Conservation (phyloP, 1,284 basidiomycete species). For the Moniliophthora roreri region DNA sequence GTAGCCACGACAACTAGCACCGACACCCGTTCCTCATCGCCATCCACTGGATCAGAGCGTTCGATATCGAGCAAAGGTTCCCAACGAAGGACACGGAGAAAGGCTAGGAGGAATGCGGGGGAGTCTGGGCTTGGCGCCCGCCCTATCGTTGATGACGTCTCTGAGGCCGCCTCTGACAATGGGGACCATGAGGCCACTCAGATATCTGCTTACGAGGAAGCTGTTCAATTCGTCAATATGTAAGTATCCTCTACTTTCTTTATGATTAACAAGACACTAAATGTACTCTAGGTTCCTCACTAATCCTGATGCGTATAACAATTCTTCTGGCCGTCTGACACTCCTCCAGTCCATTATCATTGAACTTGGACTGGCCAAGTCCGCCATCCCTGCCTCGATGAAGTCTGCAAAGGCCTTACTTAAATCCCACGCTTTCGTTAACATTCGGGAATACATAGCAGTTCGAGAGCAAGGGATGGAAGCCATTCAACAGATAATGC, state of each 20-base stretch:
- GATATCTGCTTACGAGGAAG: constrained; percentile 48
- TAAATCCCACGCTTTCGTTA: constrained; percentile 65
- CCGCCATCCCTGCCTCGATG: constrained; percentile 54
- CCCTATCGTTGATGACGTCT: constrained; percentile 52
- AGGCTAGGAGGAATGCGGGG: constrained; percentile 7
- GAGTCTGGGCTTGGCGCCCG: constrained; percentile 32
- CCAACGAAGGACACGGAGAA: constrained; percentile 7
- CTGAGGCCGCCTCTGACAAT: constrained; percentile 41
- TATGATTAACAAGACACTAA: neutral
- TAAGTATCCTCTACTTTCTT: constrained; percentile 28
- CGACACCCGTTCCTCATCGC: neutral
- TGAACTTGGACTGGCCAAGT: constrained; percentile 51
- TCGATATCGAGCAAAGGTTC: neutral
- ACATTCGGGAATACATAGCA: constrained; percentile 71
- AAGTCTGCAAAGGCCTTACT: constrained; percentile 61
- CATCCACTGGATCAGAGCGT: neutral
- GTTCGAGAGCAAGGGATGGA: constrained; percentile 59
- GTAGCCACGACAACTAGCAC: neutral
- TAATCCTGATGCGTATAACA: constrained; percentile 45
- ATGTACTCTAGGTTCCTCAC: constrained; percentile 46
- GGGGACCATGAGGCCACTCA: constrained; percentile 23
- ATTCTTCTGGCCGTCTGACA: constrained; percentile 43
- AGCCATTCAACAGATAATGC: constrained; percentile 61
- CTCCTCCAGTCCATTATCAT: constrained; percentile 55
- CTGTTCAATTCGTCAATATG: constrained; percentile 52